A percentile compares a stretch with the other conserved stretches of the same genome.
phyloP scores from a whole-genome alignment of 352 stramenopile genomes.

The Blastocystis sp. region DNA sequence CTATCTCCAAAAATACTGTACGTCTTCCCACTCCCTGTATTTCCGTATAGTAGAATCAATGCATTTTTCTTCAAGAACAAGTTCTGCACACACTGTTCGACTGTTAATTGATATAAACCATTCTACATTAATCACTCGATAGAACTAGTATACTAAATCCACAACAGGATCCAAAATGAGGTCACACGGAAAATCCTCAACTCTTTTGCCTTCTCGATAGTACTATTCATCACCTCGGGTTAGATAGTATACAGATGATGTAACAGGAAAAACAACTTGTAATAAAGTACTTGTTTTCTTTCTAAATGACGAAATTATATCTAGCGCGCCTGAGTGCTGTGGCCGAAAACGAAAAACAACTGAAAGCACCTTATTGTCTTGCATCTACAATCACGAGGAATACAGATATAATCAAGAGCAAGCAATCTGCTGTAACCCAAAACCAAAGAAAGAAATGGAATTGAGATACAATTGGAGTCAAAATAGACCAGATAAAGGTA shows the following conservation, averaged over 20 bases:
- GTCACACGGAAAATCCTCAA: not conserved
- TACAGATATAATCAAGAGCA: not conserved
- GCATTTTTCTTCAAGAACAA: not conserved
- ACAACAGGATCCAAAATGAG: not conserved
- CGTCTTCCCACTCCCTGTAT: constrained; percentile 21
- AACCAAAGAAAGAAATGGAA: not conserved
- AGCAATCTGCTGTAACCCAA: not conserved
- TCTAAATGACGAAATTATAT: not conserved
- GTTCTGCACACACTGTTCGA: not conserved
- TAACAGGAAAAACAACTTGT: not conserved
- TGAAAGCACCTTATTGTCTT: not conserved
- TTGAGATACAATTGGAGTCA: not conserved
- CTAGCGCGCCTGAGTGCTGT: not conserved
- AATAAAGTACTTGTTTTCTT: not conserved
- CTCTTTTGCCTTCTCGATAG: constrained; percentile 3
- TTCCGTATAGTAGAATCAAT: not conserved
- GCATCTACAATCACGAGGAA: not conserved
- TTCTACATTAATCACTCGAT: not conserved
- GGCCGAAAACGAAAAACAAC: constrained; percentile 20
- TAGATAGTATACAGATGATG: not conserved
- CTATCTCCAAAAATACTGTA: not conserved
- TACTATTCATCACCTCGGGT: not conserved
- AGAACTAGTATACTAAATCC: not conserved
- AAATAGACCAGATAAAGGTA: not conserved
- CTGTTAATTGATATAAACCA: not conserved